Conservation (phyloP, 768 basidiomycete genomes). For the Pulveroboletus sp. region DNA sequence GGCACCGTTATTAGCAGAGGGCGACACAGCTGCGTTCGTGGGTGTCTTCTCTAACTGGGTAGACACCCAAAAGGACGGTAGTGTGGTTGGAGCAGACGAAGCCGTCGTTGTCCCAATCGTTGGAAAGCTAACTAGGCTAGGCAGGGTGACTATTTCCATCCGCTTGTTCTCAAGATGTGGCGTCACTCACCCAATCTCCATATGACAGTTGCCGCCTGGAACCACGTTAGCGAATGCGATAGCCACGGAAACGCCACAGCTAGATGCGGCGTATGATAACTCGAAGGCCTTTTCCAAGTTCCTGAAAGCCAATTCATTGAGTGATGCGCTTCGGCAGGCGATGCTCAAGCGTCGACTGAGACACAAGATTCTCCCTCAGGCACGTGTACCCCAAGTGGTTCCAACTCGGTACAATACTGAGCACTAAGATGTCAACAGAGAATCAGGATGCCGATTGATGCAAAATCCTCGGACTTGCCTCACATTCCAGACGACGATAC, state of each 20-base stretch:
- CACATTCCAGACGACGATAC: slow-evolving; percentile 32
- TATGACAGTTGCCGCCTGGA: slow-evolving; percentile 15
- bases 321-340: slow-evolving; percentile 15
- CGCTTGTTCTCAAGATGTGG: not conserved
- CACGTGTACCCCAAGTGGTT: slow-evolving; percentile 14
- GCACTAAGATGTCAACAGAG: slow-evolving; percentile 4
- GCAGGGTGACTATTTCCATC: slow-evolving; percentile 17
- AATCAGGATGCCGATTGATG: slow-evolving; percentile 27
- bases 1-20: slow-evolving; percentile 34
- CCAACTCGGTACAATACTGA: not conserved
- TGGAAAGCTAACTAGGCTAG: slow-evolving; percentile 8
- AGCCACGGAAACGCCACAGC: not conserved
- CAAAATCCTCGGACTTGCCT: slow-evolving; percentile 32
- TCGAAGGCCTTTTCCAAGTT: slow-evolving; percentile 36
- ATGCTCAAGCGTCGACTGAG: slow-evolving; percentile 24
- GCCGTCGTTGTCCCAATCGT: slow-evolving; percentile 11
- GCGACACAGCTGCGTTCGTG: slow-evolving; percentile 33
- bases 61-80: slow-evolving; percentile 3
- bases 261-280: slow-evolving; percentile 38
- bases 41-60: slow-evolving; percentile 45
- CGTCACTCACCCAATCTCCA: not conserved
- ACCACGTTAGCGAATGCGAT: slow-evolving; percentile 6
- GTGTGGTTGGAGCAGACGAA: slow-evolving; percentile 13
- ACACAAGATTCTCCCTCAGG: slow-evolving; percentile 40
- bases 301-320: slow-evolving; percentile 25